Base-by-base conservation (phyloP, 176 grass and related monocot species). In the Cocos nucifera region DNA sequence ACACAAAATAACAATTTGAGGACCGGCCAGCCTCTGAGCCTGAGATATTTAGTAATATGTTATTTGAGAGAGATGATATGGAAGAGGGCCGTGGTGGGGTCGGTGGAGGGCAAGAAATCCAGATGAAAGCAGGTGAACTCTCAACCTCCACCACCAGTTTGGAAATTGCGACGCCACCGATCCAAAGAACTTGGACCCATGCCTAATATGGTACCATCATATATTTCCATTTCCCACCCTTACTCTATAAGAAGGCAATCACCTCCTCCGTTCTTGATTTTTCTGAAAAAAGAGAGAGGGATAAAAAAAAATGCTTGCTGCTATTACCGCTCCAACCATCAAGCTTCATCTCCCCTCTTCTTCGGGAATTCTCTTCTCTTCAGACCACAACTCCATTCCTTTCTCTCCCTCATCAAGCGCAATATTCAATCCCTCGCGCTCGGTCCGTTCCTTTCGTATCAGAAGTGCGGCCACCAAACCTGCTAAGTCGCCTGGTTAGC, bases 381-480 rank as follows among this genome's bases (percentile, higher is more conserved):
- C 86, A 20, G 86, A 90, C 27, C 77, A 82, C 65, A 63, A 54
- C 67, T 79, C 65, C 50, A 63, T 66, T 18, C 69, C 77, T 72
- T 85, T 74, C 49, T 87, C 79, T 75, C 72, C 59, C 67, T 71
- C 77, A 17, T 63, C 69, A 61, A 74, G 57, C 8, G 22, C 75
- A n/a, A 76, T 71, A 59, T 71, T 84, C 64, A 27, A 32, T 8
- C 62, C 51, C 24, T 54, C n/a, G 17, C 23, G 61, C 35, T 44
- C 53, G 35, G 29, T 27, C 26, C 81, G 78, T 44, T 72, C 74
- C 3, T 44, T 88, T 53, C 73, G n/a, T 18, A 76, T 90, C 51
- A 85, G 58, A 54, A 90, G 80, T 59, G 75, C 86, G 53, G 91
- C 91, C 53, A 96, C 83, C 18, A 96, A 90, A 62, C 84, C 80